Evolutionary conservation across 2,329 filamentous ascomycete genomes (phyloP), one percentile per base, ranked within the genome.

Genomic region (Pseudopithomyces maydicus): DNA sequence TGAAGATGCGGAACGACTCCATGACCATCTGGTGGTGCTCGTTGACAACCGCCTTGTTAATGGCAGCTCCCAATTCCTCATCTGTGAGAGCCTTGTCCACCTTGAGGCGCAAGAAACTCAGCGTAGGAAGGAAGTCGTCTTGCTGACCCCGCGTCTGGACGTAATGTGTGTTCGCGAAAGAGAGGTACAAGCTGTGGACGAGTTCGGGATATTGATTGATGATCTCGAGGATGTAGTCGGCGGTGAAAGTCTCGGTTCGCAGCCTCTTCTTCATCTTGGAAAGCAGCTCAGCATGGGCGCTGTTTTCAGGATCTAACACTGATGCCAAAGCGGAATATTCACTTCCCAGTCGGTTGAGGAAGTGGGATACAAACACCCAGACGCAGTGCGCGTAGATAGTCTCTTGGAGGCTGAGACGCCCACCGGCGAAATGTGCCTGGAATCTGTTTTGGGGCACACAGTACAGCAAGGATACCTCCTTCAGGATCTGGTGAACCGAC

Each of bases 1-100:
- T 99, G 87, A 99, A 99, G 61, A 95, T 88, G 54, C 92, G 88
- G 86, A 99, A 98, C 15, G 93, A 92, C 41, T 88, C 92, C 92
- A 99, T 96, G 66, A 99, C 95, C 88, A 97, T 96, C 74, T 94
- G 90, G 73, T 99, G 92, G 78, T 99, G 93, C 80, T 99, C 94
- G 71, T 96, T 98, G 50, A 76, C 69, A 7, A 75, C 69, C 12
- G 70, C 69, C 63, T 77, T 78, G 60, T 69, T 71, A 57, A 81
- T 77, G 39, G 77, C 60, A 35, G 73, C 71, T 12, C 71, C 70
- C 23, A 80, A 55, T 57, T 78, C 75, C 3, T 70, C 64, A 22
- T 77, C 72, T 11, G 54, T 74, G 52, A 75, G 68, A 12, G 77
- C 88, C 73, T 92, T 84, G 64, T 89, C 86, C 35, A 88, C 81